Evolutionary conservation across 2,329 filamentous ascomycete genomes (phyloP), one percentile per base, ranked within the genome.

Genomic region (Xylaria sp.): DNA sequence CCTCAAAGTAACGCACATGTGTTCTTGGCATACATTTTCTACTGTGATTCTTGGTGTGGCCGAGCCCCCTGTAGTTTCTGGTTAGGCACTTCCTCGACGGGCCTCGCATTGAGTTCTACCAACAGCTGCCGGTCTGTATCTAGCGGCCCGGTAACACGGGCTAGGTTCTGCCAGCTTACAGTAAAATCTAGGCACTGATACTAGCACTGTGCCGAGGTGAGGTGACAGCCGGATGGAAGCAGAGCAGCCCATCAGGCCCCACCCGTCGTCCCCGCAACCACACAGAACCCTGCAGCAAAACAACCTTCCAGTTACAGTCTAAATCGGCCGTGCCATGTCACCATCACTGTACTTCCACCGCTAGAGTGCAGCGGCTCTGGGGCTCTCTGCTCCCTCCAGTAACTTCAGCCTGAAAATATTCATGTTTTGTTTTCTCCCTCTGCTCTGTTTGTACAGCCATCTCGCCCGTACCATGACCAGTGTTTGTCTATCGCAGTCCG

Each of bases 311-410:
- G 31, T 62, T 71, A 64, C 57, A 51, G 36, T 62, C 57, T 63
- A 62, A 52, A 46, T 55, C 71, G 74, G 74, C 74, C 74, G 70
- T 77, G 75, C 73, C 75, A 76, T 69, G 74, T 77, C 75, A 76
- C 72, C 60, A 46, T 15, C 41, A 46, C 41, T 49, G 56, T 36
- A 51, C 68, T 68, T 73, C 67, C 66, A 67, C 71, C 66, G 64
- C 60, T 67, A 67, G 41, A 64, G 31, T 66, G 63, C 41, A 36
- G 61, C 55, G 3, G 41, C 51, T 55, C 36, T 28, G 15, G 54
- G 54, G 23, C 39, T 12, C 54, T 43, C 49, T 68, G 51, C 49
- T 68, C 41, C 52, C 39, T 43, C 31, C 25, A 56, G 41, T 54
- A 52, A 28, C 62, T 64, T 54, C 31, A 46, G 31, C 56, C 10